A percentile compares a stretch with the other conserved stretches of the same genome.
Conservation (phyloP, 257 asterid genomes). For the Fraxinus americana region DNA sequence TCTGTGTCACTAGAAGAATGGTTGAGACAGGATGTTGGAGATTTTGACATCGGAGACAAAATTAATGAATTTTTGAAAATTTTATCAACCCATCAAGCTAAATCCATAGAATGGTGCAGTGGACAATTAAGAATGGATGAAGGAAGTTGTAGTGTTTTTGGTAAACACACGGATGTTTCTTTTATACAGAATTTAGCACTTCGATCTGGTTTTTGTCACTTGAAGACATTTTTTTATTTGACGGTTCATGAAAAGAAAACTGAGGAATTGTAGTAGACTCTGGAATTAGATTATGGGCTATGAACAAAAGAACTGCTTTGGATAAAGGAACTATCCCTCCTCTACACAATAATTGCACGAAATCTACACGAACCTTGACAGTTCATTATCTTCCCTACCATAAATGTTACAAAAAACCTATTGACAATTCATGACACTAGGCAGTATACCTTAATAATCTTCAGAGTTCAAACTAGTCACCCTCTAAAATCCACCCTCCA, state of each 20-base stretch:
- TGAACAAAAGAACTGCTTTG: neutral
- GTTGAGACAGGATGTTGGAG: conserved; percentile 51
- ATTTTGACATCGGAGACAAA: conserved; percentile 27
- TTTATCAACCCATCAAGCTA: conserved; percentile 44
- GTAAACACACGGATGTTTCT: conserved; percentile 16
- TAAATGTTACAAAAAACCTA: neutral
- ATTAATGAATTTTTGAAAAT: conserved; percentile 34
- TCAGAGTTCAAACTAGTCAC: too few species aligned
- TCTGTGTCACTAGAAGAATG: conserved; percentile 63
- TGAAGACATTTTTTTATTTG: too few species aligned
- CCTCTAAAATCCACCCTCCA: too few species aligned
- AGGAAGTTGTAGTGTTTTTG: conserved; percentile 27
- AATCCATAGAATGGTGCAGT: conserved; percentile 24
- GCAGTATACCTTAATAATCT: neutral
- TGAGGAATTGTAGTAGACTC: too few species aligned
- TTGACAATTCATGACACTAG: neutral
- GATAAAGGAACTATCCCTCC: neutral
- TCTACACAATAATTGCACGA: neutral
- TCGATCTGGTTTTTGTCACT: too few species aligned
- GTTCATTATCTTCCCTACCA: neutral
- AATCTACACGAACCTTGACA: neutral
- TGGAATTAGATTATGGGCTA: neutral
- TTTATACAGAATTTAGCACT: neutral
- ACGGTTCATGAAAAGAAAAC: too few species aligned
- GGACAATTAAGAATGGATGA: conserved; percentile 18